phyloP scores from a whole-genome alignment of 257 asterid species.

The Catharanthus roseus region DNA sequence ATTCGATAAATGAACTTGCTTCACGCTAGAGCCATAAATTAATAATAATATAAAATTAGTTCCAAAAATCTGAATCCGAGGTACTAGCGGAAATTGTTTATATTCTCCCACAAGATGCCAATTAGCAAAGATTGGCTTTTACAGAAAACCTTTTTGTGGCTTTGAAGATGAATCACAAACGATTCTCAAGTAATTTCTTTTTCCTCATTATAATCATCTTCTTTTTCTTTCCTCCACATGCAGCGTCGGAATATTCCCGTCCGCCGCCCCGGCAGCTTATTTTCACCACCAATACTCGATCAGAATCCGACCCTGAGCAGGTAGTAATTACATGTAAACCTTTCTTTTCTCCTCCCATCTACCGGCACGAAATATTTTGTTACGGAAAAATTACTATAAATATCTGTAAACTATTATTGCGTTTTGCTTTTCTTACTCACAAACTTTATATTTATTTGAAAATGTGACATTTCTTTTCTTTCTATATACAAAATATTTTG shows the following conservation, averaged over 20 bases:
- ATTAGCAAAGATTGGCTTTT: background rate
- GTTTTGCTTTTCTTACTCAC: too few species aligned
- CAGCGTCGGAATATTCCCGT: constrained; percentile 52
- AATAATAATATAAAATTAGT: background rate
- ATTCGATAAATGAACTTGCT: constrained; percentile 17
- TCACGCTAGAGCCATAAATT: constrained; percentile 31
- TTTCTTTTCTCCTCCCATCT: background rate
- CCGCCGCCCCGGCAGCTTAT: constrained; percentile 53
- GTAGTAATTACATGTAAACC: too few species aligned
- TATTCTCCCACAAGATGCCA: background rate
- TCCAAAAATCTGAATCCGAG: background rate
- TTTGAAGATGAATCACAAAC: constrained; percentile 24
- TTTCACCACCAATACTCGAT: constrained; percentile 28
- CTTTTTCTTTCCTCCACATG: constrained; percentile 17
- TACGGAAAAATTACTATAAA: too few species aligned
- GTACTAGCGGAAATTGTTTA: background rate
- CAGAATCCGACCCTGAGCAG: constrained; percentile 73
- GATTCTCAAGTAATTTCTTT: constrained; percentile 7
- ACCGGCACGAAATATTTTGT: too few species aligned
- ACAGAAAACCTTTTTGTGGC: background rate
- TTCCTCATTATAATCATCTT: constrained; percentile 16
- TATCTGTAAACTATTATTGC: too few species aligned
- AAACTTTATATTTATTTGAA: too few species aligned
- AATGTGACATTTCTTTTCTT: too few species aligned
- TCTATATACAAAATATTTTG: too few species aligned